A percentile compares a stretch with the other conserved stretches of the same genome.
Evolutionary conservation across 1,139 yeast genomes (phyloP).

Genomic region (Meyerozyma carpophila): DNA sequence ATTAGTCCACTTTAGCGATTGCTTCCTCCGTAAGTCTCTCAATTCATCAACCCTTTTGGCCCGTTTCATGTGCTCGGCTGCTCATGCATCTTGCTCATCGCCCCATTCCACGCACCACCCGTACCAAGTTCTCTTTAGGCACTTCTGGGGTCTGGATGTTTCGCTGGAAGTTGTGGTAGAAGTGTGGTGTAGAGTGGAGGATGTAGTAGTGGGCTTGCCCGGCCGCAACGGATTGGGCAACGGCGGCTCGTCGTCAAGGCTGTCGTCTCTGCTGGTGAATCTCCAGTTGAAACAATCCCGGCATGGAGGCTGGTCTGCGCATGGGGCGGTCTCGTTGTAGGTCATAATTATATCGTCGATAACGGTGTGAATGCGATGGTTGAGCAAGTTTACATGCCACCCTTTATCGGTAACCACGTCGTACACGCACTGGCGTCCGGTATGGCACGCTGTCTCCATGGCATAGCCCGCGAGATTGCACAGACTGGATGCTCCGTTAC

Average conservation of each 20-base stretch:
- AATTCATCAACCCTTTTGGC: background rate
- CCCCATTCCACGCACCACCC: conserved; percentile 45
- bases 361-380: conserved; percentile 88
- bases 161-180: conserved; percentile 8
- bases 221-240: conserved; percentile 37
- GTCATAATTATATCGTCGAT: conserved; percentile 71
- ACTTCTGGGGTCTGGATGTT: conserved; percentile 23
- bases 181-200: conserved; percentile 5
- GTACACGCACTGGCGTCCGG: conserved; percentile 83
- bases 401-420: conserved; percentile 88
- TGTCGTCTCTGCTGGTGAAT: conserved; percentile 52
- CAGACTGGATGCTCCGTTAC: conserved; percentile 89
- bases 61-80: background rate
- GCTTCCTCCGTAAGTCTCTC: background rate
- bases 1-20: background rate
- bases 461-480: conserved; percentile 96
- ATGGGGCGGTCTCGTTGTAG: conserved; percentile 74
- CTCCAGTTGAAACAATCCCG: conserved; percentile 92
- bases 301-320: conserved; percentile 73
- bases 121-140: conserved; percentile 41
- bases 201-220: conserved; percentile 6
- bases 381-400: conserved; percentile 83
- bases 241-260: conserved; percentile 32
- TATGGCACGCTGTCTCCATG: conserved; percentile 93
- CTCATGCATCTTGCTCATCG: conserved; percentile 7